Percentiles rank a stretch among this genome's conserved stretches.
Evolutionary conservation across 805 yeast genomes (phyloP).

Genomic region (Sungouiella thailandica): DNA sequence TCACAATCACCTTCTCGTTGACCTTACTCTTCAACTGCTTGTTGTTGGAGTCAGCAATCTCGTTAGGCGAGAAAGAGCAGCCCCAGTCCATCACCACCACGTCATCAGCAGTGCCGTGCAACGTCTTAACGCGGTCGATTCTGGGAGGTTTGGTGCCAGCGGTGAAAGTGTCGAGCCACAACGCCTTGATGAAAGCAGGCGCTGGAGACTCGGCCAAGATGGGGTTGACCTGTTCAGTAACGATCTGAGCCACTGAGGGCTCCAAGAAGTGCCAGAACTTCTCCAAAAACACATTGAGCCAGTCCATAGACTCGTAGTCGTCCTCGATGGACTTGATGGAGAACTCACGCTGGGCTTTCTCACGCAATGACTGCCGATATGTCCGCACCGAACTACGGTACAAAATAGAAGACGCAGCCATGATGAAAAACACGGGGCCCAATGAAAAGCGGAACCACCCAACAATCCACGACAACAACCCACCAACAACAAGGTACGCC

Average conservation of each 20-base stretch:
- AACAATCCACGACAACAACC: constrained; percentile 66
- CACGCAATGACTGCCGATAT: constrained; percentile 69
- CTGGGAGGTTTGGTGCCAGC: constrained; percentile 95
- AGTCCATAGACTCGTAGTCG: constrained; percentile 91
- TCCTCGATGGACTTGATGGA: constrained; percentile 76
- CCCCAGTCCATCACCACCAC: constrained; percentile 98
- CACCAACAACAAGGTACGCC: constrained; percentile 64
- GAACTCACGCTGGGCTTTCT: constrained; percentile 80
- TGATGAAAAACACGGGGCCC: constrained; percentile 75
- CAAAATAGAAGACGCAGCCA: constrained; percentile 55
- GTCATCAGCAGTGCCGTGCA: constrained; percentile 85
- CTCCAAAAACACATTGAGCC: constrained; percentile 86
- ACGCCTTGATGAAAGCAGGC: constrained; percentile 77
- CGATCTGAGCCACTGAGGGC: constrained; percentile 82
- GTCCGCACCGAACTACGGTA: constrained; percentile 83
- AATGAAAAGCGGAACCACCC: constrained; percentile 76
- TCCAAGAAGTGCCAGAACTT: constrained; percentile 91
- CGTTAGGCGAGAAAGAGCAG: constrained; percentile 88
- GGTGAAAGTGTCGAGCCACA: constrained; percentile 86
- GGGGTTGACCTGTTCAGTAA: constrained; percentile 81
- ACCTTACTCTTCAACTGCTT: constrained; percentile 82
- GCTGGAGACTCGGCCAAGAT: constrained; percentile 69
- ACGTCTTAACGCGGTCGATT: constrained; percentile 82
- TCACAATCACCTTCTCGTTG: constrained; percentile 74
- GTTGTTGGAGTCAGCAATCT: constrained; percentile 73